phyloP scores from a whole-genome alignment of 345 rosid genomes.

The Theobroma cacao region DNA sequence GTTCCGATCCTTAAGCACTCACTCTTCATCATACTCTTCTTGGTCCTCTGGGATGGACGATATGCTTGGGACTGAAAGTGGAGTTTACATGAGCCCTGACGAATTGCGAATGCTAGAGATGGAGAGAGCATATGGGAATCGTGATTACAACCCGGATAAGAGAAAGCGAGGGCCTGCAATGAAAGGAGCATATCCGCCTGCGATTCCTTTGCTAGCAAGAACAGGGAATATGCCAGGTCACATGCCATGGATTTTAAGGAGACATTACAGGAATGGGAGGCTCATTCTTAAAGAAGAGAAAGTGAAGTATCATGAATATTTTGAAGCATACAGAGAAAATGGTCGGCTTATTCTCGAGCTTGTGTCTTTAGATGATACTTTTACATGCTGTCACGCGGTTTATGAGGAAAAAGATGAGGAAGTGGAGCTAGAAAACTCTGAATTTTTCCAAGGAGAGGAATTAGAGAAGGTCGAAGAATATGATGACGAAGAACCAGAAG shows the following conservation, averaged over 20 bases:
- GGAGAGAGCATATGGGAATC: background rate
- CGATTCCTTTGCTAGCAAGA: constrained; percentile 39
- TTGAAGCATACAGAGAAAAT: constrained; percentile 37
- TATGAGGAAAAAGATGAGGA: constrained; percentile 1
- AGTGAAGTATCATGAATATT: constrained; percentile 43
- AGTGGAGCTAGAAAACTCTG: constrained; percentile 7
- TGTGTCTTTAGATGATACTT: constrained; percentile 32
- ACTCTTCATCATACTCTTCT: constrained; percentile 15
- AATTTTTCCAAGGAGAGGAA: background rate
- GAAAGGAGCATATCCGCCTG: constrained; percentile 40
- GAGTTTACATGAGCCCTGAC: constrained; percentile 23
- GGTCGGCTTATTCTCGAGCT: constrained; percentile 45
- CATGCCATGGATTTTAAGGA: constrained; percentile 43
- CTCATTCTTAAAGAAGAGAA: constrained; percentile 41
- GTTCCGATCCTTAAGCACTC: constrained; percentile 5
- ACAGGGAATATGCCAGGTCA: constrained; percentile 37
- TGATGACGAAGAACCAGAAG: constrained; percentile 12
- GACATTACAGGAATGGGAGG: constrained; percentile 42
- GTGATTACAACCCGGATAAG: no score
- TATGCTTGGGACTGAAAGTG: constrained; percentile 40
- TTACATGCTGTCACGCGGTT: background rate
- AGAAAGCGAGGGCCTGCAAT: background rate
- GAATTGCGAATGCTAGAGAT: background rate
- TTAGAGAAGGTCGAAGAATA: constrained; percentile 9
- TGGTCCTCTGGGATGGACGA: constrained; percentile 29